Evolutionary conservation across 768 basidiomycete species (phyloP).

Genomic region (Pseudohyphozyma bogoriensis): DNA sequence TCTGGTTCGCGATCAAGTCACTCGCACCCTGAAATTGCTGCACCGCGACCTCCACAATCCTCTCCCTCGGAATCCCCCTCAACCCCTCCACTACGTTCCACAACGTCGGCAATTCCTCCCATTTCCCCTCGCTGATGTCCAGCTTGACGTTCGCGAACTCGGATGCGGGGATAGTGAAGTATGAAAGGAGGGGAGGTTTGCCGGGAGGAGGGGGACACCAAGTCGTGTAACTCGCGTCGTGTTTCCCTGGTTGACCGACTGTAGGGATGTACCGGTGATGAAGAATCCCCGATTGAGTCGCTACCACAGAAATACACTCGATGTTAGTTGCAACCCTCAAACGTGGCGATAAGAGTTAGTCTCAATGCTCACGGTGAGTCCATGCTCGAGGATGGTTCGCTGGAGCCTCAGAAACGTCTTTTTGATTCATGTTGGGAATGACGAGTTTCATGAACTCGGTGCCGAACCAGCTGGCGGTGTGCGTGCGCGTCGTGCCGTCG

Average conservation of each 20-base stretch:
- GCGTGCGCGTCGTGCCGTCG: not conserved
- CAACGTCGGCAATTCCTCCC: not conserved
- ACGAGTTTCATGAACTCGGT: not conserved
- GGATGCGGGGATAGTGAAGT: not conserved
- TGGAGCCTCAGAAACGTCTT: not conserved
- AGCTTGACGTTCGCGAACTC: not conserved
- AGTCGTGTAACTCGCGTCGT: not conserved
- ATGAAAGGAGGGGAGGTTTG: not conserved
- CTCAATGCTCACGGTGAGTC: not conserved
- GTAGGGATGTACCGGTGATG: constrained; percentile 1
- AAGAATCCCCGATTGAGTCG: not conserved
- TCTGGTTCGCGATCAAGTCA: not conserved
- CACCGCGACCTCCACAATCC: not conserved
- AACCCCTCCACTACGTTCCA: not conserved
- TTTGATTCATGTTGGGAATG: not conserved
- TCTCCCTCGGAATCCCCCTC: not conserved
- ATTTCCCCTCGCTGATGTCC: not conserved
- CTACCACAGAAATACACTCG: not conserved
- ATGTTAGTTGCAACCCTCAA: not conserved
- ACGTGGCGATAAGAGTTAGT: not conserved
- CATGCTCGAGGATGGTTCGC: not conserved
- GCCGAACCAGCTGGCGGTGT: not conserved
- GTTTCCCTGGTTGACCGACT: not conserved
- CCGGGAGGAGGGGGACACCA: not conserved
- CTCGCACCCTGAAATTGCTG: not conserved